Evolutionary conservation across 2,329 filamentous ascomycete genomes (phyloP).

Genomic region (Hypocreales sp.): DNA sequence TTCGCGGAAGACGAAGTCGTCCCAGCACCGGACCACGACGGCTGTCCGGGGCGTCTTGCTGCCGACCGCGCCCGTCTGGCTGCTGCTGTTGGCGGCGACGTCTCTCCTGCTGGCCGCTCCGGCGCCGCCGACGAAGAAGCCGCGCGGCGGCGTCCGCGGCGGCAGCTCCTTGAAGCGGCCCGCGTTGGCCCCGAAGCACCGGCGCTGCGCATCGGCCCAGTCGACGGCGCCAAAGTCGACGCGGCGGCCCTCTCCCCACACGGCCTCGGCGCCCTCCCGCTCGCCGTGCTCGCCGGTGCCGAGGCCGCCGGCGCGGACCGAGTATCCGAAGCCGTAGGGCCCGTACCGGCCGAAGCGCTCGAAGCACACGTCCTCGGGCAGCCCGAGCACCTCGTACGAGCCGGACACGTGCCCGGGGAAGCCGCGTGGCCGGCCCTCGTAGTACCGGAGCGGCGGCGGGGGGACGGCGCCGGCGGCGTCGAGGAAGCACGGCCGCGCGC

Average conservation of each 20-base stretch:
- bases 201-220: slow-evolving; percentile 65
- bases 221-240: slow-evolving; percentile 65
- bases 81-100: slow-evolving; percentile 1
- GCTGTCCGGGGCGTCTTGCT: slow-evolving; percentile 37
- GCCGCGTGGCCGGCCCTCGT: slow-evolving; percentile 63
- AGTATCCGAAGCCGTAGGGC: slow-evolving; percentile 84
- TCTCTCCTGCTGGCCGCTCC: not conserved
- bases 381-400: slow-evolving; percentile 66
- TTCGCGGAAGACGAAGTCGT: slow-evolving; percentile 61
- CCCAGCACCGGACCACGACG: slow-evolving; percentile 70
- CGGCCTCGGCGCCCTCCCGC: slow-evolving; percentile 59
- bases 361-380: slow-evolving; percentile 81
- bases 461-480: slow-evolving; percentile 49
- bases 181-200: slow-evolving; percentile 57
- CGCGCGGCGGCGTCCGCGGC: slow-evolving; percentile 24
- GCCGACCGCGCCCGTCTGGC: not conserved
- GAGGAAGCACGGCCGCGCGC: slow-evolving; percentile 64
- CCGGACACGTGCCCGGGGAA: slow-evolving; percentile 77
- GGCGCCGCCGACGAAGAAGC: slow-evolving; percentile 28
- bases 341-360: slow-evolving; percentile 80
- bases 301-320: slow-evolving; percentile 58
- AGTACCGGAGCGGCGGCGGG: slow-evolving; percentile 57
- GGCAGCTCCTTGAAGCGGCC: slow-evolving; percentile 47
- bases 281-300: slow-evolving; percentile 80
- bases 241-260: slow-evolving; percentile 57